These are phyloP conservation scores for Voacanga thouarsii DNA, from an alignment of 257 asterid species.

Conservation along the genomic window DNA sequence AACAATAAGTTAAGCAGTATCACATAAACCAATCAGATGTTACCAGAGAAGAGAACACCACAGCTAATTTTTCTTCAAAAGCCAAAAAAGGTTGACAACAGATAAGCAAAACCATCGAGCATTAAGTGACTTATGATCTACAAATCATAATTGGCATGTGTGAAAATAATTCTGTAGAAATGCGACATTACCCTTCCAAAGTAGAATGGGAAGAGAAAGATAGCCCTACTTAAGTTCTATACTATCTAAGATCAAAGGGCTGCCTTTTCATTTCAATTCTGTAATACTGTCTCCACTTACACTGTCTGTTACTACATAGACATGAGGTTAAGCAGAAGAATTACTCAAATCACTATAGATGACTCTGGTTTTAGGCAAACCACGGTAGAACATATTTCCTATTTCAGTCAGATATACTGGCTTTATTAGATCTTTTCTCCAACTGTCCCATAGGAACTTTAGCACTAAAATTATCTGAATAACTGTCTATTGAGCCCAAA, in stretches of 20 bases:
- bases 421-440: not conserved
- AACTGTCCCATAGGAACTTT: not conserved
- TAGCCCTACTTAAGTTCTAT: not conserved
- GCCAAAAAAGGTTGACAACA: not conserved
- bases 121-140: not conserved
- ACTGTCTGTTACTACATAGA: not conserved
- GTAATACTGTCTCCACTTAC: not conserved
- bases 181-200: not conserved
- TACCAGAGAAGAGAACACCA: conserved; percentile 19
- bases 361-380: not conserved
- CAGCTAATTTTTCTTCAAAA: not conserved
- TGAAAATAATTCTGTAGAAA: not conserved
- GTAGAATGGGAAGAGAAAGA: not conserved
- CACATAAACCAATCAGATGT: conserved; percentile 17
- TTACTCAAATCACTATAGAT: not conserved
- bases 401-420: not conserved
- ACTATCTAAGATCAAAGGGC: not conserved
- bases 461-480: not conserved
- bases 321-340: not conserved
- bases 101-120: not conserved
- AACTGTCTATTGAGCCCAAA: not conserved
- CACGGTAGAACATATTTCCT: not conserved
- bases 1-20: conserved; percentile 23
- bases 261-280: not conserved
- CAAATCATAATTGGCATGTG: not conserved